phyloP scores from a whole-genome alignment of 768 basidiomycete species.

The Tubosaeta brunneosetosa region DNA sequence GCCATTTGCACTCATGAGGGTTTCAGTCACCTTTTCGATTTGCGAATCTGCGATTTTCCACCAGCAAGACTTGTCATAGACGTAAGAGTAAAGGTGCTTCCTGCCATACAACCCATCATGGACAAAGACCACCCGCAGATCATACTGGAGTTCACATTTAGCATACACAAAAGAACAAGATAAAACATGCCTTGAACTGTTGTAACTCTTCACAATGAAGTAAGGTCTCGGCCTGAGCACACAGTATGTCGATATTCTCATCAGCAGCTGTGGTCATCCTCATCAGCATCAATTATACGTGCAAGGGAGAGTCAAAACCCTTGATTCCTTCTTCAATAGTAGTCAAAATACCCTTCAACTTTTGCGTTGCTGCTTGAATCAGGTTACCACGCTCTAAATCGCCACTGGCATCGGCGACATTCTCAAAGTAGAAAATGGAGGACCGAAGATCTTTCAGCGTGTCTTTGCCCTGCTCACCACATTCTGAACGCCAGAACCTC shows the following conservation, averaged over 20 bases:
- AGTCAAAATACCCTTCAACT: constrained; percentile 50
- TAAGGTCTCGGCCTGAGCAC: constrained; percentile 39
- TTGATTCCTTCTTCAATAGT: constrained; percentile 51
- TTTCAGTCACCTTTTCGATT: constrained; percentile 52
- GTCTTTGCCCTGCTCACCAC: constrained; percentile 50
- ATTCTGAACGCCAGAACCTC: background rate
- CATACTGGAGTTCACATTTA: constrained; percentile 48
- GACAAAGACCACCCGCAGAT: constrained; percentile 71
- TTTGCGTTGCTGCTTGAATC: constrained; percentile 42
- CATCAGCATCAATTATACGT: background rate
- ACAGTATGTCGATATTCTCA: constrained; percentile 40
- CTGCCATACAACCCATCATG: constrained; percentile 77
- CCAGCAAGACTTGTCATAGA: constrained; percentile 60
- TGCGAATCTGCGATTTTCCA: constrained; percentile 75
- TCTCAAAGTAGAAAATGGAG: constrained; percentile 66
- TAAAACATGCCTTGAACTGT: constrained; percentile 45
- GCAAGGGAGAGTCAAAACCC: constrained; percentile 33
- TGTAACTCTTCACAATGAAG: constrained; percentile 66
- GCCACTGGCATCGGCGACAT: constrained; percentile 48
- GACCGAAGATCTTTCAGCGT: constrained; percentile 57
- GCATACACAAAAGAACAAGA: background rate
- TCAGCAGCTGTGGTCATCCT: constrained; percentile 45
- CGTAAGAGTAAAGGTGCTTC: constrained; percentile 75
- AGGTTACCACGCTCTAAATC: constrained; percentile 43
- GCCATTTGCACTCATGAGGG: background rate